Percentiles rank a stretch among this genome's conserved stretches.
Conservation (phyloP, 2,329 filamentous ascomycete species). For the Calonectria hawksworthii region DNA sequence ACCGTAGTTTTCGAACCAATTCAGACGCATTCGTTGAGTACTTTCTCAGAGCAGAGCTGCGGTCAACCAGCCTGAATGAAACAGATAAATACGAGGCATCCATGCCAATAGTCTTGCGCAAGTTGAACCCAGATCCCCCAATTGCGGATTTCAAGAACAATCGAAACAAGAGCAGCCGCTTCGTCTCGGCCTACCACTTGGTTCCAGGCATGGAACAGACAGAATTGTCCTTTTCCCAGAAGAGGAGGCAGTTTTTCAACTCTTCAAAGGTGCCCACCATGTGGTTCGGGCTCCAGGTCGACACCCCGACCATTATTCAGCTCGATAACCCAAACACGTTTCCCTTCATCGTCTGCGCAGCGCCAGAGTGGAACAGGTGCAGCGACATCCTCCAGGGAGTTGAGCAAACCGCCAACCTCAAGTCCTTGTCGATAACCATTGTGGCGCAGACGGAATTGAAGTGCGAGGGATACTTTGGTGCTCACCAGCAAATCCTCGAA, state of each 20-base stretch:
- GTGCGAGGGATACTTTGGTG: constrained; percentile 12
- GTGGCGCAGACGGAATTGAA: constrained; percentile 17
- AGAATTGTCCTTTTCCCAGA: constrained; percentile 51
- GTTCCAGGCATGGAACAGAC: constrained; percentile 48
- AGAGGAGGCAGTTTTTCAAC: constrained; percentile 48
- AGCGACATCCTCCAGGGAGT: constrained; percentile 31
- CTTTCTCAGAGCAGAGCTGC: constrained; percentile 48
- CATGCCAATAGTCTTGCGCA: constrained; percentile 41
- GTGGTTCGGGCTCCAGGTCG: constrained; percentile 42
- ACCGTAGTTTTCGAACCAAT: background rate
- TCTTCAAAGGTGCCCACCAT: constrained; percentile 52
- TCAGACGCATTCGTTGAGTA: constrained; percentile 48
- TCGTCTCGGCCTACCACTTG: constrained; percentile 44
- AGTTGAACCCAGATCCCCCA: constrained; percentile 17
- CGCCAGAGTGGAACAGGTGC: constrained; percentile 29
- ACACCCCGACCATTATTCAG: constrained; percentile 48
- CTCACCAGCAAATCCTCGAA: background rate
- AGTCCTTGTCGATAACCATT: constrained; percentile 23
- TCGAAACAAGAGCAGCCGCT: background rate
- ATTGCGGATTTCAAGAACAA: constrained; percentile 35
- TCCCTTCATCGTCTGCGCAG: constrained; percentile 37
- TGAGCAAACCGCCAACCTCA: constrained; percentile 32
- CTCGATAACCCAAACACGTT: constrained; percentile 43
- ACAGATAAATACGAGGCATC: constrained; percentile 27
- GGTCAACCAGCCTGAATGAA: background rate